phyloP scores from a whole-genome alignment of 164 flowering plant species.

The Annona squamosa region DNA sequence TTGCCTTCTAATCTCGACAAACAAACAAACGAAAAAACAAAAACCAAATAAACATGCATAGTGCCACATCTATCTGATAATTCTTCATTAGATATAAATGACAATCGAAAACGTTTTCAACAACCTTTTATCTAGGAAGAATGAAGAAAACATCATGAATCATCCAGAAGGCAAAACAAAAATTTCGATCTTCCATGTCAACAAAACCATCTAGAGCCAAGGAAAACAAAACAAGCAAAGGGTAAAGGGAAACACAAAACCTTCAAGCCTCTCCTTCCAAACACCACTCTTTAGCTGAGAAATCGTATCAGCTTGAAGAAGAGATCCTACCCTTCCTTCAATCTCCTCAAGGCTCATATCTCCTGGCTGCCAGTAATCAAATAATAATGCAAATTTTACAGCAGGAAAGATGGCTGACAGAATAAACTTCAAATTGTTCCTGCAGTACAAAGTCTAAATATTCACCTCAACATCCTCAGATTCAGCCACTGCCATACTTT shows the following conservation, averaged over 20 bases:
- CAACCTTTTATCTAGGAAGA: neutral
- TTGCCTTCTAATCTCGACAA: neutral
- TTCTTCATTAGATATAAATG: neutral
- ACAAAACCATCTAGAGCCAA: neutral
- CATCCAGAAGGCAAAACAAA: too few species aligned
- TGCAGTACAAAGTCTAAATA: neutral
- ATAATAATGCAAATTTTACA: neutral
- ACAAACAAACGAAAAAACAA: neutral
- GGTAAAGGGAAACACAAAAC: slow-evolving; percentile 26
- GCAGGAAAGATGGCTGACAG: neutral
- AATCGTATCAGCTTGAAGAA: slow-evolving; percentile 61
- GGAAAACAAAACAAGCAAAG: neutral
- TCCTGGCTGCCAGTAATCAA: slow-evolving; percentile 52
- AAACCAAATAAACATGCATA: neutral
- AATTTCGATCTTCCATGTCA: neutral
- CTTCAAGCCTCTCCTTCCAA: slow-evolving; percentile 98
- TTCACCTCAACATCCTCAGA: slow-evolving; percentile 87
- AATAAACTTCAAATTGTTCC: neutral
- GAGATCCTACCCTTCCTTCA: slow-evolving; percentile 76
- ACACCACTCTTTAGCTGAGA: slow-evolving; percentile 81
- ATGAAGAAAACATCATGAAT: neutral
- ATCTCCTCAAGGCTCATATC: slow-evolving; percentile 98
- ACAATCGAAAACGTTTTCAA: neutral
- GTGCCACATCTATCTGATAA: neutral
- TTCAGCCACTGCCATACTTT: slow-evolving; percentile 44